A percentile compares a stretch with the other conserved stretches of the same genome.
Evolutionary conservation across 2,329 filamentous ascomycete species (phyloP).

Genomic region (Neonectria sp.): DNA sequence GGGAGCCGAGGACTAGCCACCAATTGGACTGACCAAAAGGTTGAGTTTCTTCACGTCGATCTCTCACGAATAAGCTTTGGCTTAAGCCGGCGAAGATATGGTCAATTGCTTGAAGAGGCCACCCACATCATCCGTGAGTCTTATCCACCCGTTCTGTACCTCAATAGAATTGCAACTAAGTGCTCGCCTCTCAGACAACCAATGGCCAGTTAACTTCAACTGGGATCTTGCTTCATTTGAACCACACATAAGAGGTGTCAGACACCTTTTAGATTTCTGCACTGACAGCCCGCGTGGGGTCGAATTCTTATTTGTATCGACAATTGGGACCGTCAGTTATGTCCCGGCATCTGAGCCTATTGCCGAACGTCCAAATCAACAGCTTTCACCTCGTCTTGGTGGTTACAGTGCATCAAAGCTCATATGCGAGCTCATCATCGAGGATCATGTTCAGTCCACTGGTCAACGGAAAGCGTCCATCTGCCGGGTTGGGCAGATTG

Average conservation of each 20-base stretch:
- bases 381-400: background rate
- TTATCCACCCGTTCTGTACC: background rate
- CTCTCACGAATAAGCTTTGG: background rate
- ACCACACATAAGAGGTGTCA: background rate
- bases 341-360: background rate
- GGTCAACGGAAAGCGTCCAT: background rate
- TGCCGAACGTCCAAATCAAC: background rate
- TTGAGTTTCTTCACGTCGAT: background rate
- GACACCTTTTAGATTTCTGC: background rate
- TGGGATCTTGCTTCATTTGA: slow-evolving; percentile 3
- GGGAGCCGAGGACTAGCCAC: background rate
- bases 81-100: background rate
- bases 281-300: background rate
- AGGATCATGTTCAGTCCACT: background rate
- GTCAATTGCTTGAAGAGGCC: background rate
- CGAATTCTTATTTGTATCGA: background rate
- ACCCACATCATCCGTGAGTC: background rate
- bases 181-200: background rate
- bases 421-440: slow-evolving; percentile 1
- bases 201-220: slow-evolving; percentile 3
- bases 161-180: background rate
- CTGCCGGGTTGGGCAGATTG: slow-evolving; percentile 1
- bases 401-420: slow-evolving; percentile 2
- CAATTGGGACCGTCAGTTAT: background rate
- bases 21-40: background rate